Evolutionary conservation across 176 grass and related monocot genomes (phyloP).

Genomic region (Aegilops longissima): DNA sequence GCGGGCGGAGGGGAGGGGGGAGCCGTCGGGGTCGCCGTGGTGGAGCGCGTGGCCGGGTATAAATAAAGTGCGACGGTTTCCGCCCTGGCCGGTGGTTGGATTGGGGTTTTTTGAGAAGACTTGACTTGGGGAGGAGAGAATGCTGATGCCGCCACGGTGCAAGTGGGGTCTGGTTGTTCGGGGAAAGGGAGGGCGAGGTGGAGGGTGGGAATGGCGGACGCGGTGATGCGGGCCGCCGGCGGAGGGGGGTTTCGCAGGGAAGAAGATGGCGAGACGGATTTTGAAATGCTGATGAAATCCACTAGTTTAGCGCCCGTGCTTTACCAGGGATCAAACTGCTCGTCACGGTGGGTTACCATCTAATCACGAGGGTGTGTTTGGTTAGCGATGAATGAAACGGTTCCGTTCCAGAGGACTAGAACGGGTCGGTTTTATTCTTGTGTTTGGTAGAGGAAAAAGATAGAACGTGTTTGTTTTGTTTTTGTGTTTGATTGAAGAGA

Average conservation of each 20-base stretch:
- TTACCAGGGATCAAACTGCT: no score
- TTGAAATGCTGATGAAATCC: neutral
- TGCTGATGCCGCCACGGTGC: slow-evolving; percentile 2
- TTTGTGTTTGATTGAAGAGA: no score
- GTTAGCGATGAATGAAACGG: no score
- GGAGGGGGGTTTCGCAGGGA: neutral
- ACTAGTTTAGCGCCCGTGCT: no score
- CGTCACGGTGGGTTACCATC: no score
- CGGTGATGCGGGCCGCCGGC: neutral
- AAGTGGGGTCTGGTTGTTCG: neutral
- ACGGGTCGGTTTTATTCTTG: no score
- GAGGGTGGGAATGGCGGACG: neutral
- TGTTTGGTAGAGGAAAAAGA: no score
- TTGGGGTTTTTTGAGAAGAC: slow-evolving; percentile 19
- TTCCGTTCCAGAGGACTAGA: no score
- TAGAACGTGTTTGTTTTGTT: no score
- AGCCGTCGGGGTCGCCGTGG: slow-evolving; percentile 54
- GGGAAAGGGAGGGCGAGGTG: neutral
- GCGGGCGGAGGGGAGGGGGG: slow-evolving; percentile 17
- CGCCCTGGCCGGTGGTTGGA: neutral
- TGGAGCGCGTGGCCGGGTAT: neutral
- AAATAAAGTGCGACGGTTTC: neutral
- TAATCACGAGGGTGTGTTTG: no score
- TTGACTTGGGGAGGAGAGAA: slow-evolving; percentile 30
- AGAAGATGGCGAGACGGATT: neutral